A percentile compares a stretch with the other conserved stretches of the same genome.
phyloP scores from a whole-genome alignment of 805 yeast genomes.

The Blastobotrys parvus region DNA sequence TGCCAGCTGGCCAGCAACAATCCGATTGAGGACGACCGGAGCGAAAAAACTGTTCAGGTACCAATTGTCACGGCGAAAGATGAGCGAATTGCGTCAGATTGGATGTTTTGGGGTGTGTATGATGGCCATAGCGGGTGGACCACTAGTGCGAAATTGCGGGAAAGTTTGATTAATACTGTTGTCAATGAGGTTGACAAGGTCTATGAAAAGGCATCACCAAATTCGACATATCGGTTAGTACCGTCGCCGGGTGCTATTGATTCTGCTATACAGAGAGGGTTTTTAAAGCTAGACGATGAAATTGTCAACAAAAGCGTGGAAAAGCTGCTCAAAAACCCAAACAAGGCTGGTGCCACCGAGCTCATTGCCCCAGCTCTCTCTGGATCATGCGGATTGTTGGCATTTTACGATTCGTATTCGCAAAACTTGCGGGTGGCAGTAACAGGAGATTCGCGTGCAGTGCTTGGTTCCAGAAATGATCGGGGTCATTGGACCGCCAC shows the following conservation, averaged over 20 bases:
- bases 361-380: slow-evolving; percentile 85
- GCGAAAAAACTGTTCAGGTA: slow-evolving; percentile 68
- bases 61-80: slow-evolving; percentile 30
- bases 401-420: slow-evolving; percentile 75
- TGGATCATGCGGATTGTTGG: slow-evolving; percentile 87
- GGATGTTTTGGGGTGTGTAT: slow-evolving; percentile 92
- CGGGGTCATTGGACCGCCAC: slow-evolving; percentile 77
- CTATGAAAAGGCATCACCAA: slow-evolving; percentile 43
- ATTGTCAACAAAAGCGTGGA: slow-evolving; percentile 70
- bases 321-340: slow-evolving; percentile 57
- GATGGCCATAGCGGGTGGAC: slow-evolving; percentile 98
- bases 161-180: slow-evolving; percentile 68
- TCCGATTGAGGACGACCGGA: slow-evolving; percentile 90
- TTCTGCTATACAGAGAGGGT: slow-evolving; percentile 72
- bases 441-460: slow-evolving; percentile 92
- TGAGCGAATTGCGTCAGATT: slow-evolving; percentile 38
- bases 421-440: slow-evolving; percentile 79
- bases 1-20: slow-evolving; percentile 85
- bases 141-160: slow-evolving; percentile 79
- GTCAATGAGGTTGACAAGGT: slow-evolving; percentile 61
- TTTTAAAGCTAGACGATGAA: slow-evolving; percentile 75
- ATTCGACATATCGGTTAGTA: slow-evolving; percentile 37
- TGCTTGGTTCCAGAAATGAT: slow-evolving; percentile 53
- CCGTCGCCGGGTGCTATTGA: slow-evolving; percentile 68
- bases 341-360: slow-evolving; percentile 55